These are phyloP conservation scores for Globisporangium okanoganense DNA, from an alignment of 352 stramenopile species.

Conservation along the genomic window DNA sequence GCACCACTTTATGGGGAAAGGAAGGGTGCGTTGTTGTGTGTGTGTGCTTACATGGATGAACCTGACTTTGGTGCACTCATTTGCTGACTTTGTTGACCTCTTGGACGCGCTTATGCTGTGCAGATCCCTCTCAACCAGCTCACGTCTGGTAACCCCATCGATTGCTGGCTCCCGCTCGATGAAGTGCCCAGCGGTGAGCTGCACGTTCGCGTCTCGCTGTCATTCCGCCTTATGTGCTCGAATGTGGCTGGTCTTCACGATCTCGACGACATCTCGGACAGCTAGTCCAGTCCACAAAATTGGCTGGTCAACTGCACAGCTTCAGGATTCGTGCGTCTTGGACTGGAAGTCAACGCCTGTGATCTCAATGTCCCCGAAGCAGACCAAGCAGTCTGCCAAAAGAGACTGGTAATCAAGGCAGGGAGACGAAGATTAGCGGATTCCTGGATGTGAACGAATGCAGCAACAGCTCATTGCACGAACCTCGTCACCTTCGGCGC, in stretches of 20 bases:
- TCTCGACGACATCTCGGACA: constrained; percentile 16
- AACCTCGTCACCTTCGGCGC: constrained; percentile 33
- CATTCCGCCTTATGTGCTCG: constrained; percentile 82
- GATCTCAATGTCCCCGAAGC: constrained; percentile 44
- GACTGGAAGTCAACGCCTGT: constrained; percentile 17
- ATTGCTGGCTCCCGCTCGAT: constrained; percentile 70
- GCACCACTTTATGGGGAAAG: constrained; percentile 75
- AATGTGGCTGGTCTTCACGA: constrained; percentile 26
- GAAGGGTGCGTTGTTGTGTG: constrained; percentile 34
- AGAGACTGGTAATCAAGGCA: constrained; percentile 5
- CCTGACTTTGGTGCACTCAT: not conserved
- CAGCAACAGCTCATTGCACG: too few relatives aligned
- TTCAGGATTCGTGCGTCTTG: not conserved
- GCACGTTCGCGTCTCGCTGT: constrained; percentile 58
- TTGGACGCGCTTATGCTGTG: not conserved
- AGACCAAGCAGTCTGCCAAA: constrained; percentile 41
- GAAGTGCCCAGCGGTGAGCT: constrained; percentile 49
- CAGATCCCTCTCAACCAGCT: constrained; percentile 50
- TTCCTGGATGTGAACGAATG: not conserved
- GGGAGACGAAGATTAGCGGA: not conserved
- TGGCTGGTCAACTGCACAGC: not conserved
- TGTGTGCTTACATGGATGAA: not conserved
- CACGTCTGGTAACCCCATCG: constrained; percentile 55
- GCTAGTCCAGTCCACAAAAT: not conserved
- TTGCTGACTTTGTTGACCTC: not conserved